Percentiles rank a stretch among this genome's conserved stretches.
Evolutionary conservation across 371 early-diverging fungal genomes (phyloP).

Genomic region (Funneliformis caledonium): DNA sequence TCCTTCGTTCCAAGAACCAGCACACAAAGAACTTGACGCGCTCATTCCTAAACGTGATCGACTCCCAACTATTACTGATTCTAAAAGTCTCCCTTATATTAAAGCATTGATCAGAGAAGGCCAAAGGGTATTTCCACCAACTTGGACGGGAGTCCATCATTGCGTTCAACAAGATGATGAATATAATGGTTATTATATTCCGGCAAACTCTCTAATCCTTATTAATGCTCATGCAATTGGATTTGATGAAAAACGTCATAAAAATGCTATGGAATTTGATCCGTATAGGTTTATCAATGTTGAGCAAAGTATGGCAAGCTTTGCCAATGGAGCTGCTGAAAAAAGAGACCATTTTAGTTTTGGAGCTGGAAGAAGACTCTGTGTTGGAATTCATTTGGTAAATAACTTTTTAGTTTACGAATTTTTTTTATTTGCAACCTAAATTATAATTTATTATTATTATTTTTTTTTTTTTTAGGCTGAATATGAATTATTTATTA

Average conservation of each 20-base stretch:
- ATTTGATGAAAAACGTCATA: not conserved
- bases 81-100: not conserved
- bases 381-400: constrained; percentile 27
- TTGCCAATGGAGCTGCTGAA: not conserved
- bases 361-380: not conserved
- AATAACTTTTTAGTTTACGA: not conserved
- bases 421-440: too few species aligned
- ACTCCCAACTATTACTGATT: not conserved
- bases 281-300: constrained; percentile 7
- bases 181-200: constrained; percentile 16
- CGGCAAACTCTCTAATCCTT: not conserved
- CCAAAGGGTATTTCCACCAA: not conserved
- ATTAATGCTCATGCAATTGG: not conserved
- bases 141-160: not conserved
- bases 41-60: not conserved
- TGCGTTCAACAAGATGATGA: constrained; percentile 20
- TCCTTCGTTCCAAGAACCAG: not conserved
- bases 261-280: constrained; percentile 1
- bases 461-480: not conserved
- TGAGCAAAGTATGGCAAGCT: constrained; percentile 14
- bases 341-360: constrained; percentile 28
- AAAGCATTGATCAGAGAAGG: not conserved
- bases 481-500: not conserved
- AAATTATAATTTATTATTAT: too few species aligned
- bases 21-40: constrained; percentile 9